phyloP scores from a whole-genome alignment of 352 stramenopile genomes.

The Thraustotheca clavata region DNA sequence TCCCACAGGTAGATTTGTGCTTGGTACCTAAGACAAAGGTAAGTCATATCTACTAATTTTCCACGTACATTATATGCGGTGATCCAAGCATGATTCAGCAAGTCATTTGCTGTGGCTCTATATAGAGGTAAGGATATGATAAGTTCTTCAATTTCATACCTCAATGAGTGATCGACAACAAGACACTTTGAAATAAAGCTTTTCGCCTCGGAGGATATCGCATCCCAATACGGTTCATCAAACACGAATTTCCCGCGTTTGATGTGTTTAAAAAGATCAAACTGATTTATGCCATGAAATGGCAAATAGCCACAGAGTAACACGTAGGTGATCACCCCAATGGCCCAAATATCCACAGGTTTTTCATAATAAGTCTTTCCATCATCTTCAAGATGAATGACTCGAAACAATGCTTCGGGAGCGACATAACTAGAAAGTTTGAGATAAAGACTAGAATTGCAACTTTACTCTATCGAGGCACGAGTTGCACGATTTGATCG shows the following conservation, averaged over 20 bases:
- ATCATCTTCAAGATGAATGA: neutral
- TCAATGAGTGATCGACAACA: slow-evolving; percentile 45
- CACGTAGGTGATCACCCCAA: slow-evolving; percentile 86
- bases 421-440: slow-evolving; percentile 6
- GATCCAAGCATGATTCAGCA: slow-evolving; percentile 72
- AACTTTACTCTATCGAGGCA: neutral
- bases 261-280: slow-evolving; percentile 87
- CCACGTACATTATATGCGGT: slow-evolving; percentile 10
- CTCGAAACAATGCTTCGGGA: slow-evolving; percentile 3
- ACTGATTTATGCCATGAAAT: slow-evolving; percentile 92
- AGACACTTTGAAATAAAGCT: slow-evolving; percentile 83
- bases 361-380: slow-evolving; percentile 76
- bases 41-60: neutral
- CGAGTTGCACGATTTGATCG: too few species aligned
- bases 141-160: neutral
- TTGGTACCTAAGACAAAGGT: neutral
- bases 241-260: slow-evolving; percentile 82
- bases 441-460: neutral
- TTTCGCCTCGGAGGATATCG: slow-evolving; percentile 82
- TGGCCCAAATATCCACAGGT: slow-evolving; percentile 78
- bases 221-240: slow-evolving; percentile 83
- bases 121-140: neutral
- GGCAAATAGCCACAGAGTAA: slow-evolving; percentile 76
- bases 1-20: neutral
- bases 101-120: slow-evolving; percentile 37